Conservation (phyloP, 257 asterid species). For the Nicotiana undulata region DNA sequence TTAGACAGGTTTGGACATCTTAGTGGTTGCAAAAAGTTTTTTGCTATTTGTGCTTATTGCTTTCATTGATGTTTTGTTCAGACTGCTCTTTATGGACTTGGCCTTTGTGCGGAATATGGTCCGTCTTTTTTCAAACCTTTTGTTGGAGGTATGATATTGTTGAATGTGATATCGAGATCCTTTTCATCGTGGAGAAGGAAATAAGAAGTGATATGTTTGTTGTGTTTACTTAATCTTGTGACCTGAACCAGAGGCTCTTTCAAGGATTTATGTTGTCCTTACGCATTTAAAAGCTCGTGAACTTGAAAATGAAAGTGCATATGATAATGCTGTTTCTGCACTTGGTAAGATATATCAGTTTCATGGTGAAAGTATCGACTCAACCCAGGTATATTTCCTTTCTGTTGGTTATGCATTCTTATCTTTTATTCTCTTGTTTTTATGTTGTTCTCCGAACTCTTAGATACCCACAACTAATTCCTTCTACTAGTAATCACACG, state of each 20-base stretch:
- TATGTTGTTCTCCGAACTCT: too few species aligned
- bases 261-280: constrained; percentile 77
- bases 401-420: too few species aligned
- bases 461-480: too few species aligned
- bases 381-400: constrained; percentile 17
- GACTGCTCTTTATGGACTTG: constrained; percentile 96
- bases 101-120: constrained; percentile 85
- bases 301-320: constrained; percentile 72
- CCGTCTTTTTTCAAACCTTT: constrained; percentile 77
- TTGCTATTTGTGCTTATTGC: too few species aligned
- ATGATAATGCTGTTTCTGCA: constrained; percentile 90
- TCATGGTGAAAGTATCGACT: constrained; percentile 81
- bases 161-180: background rate
- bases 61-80: constrained; percentile 20
- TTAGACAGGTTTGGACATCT: constrained; percentile 62
- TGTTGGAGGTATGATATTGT: constrained; percentile 51
- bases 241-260: constrained; percentile 61
- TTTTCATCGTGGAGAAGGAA: background rate
- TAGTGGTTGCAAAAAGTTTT: too few species aligned
- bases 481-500: too few species aligned
- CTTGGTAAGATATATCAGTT: constrained; percentile 86
- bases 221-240: background rate
- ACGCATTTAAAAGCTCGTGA: constrained; percentile 54
- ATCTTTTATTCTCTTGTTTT: too few species aligned
- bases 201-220: background rate